These are phyloP conservation scores for Xerocomellus intermedius DNA, from an alignment of 768 basidiomycete species.

Conservation along the genomic window DNA sequence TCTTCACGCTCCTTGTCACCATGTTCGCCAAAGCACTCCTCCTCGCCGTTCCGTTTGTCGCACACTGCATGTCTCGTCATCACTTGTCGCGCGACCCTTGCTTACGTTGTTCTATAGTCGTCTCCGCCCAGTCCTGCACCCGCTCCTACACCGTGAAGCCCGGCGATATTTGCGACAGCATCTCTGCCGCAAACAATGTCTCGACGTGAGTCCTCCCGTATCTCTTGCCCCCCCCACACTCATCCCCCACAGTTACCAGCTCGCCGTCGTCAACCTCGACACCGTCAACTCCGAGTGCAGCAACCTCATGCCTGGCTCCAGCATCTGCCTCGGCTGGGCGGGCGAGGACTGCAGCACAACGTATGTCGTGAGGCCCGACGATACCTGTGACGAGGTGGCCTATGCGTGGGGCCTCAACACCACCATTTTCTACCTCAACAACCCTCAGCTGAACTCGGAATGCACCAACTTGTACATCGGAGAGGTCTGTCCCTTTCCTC, in stretches of 20 bases:
- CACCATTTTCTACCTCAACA: slow-evolving; percentile 61
- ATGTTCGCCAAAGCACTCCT: slow-evolving; percentile 43
- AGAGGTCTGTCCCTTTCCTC: slow-evolving; percentile 49
- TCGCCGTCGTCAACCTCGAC: slow-evolving; percentile 57
- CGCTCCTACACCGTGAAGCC: slow-evolving; percentile 58
- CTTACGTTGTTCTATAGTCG: slow-evolving; percentile 18
- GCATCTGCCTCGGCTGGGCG: slow-evolving; percentile 59
- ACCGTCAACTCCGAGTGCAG: slow-evolving; percentile 52
- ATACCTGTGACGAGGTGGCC: slow-evolving; percentile 58
- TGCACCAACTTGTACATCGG: slow-evolving; percentile 73
- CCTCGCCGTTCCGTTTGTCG: slow-evolving; percentile 47
- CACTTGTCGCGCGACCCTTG: neutral
- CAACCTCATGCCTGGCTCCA: slow-evolving; percentile 52
- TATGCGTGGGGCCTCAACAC: slow-evolving; percentile 41
- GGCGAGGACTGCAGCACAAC: slow-evolving; percentile 63
- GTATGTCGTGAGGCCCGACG: slow-evolving; percentile 53
- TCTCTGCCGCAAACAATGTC: slow-evolving; percentile 60
- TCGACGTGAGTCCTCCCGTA: slow-evolving; percentile 51
- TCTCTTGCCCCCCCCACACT: neutral
- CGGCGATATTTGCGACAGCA: slow-evolving; percentile 70
- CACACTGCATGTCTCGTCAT: slow-evolving; percentile 36
- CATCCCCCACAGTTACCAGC: slow-evolving; percentile 58
- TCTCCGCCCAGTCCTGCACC: slow-evolving; percentile 40
- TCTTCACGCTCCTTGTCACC: slow-evolving; percentile 20
- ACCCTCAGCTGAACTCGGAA: slow-evolving; percentile 61